Conservation (phyloP, 495 filamentous ascomycete genomes). For the Xylaria scruposa region DNA sequence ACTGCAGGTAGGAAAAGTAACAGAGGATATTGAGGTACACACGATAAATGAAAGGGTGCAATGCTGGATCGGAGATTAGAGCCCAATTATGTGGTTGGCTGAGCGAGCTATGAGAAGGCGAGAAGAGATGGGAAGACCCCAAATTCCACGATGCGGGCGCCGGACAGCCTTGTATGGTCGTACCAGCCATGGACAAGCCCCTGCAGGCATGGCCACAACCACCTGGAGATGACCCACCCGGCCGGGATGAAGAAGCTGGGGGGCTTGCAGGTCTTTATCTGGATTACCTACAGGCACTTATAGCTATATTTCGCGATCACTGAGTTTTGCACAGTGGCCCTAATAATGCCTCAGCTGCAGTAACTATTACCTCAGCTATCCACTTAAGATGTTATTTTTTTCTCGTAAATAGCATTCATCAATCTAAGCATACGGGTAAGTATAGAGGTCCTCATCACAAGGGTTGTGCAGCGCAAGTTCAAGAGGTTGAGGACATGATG, state of each 20-base stretch:
- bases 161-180: background rate
- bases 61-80: conserved; percentile 4
- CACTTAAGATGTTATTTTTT: too few relatives aligned
- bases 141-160: conserved; percentile 12
- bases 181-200: background rate
- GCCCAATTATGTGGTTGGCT: conserved; percentile 5
- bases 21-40: background rate
- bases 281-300: background rate
- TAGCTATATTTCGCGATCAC: background rate
- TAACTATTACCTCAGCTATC: background rate
- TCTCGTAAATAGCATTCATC: background rate
- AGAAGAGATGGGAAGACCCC: conserved; percentile 12
- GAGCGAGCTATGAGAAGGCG: conserved; percentile 1
- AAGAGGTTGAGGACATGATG: background rate
- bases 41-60: conserved; percentile 3
- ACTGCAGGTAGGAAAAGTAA: background rate
- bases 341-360: background rate
- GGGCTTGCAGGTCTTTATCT: background rate
- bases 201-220: too few relatives aligned
- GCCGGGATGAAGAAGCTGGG: too few relatives aligned
- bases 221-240: too few relatives aligned
- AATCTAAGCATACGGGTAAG: background rate
- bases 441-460: background rate
- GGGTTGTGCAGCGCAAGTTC: background rate
- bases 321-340: background rate